A percentile compares a stretch with the other conserved stretches of the same genome.
Evolutionary conservation across 805 yeast genomes (phyloP).

Genomic region (Diddensiella transvaalensis): DNA sequence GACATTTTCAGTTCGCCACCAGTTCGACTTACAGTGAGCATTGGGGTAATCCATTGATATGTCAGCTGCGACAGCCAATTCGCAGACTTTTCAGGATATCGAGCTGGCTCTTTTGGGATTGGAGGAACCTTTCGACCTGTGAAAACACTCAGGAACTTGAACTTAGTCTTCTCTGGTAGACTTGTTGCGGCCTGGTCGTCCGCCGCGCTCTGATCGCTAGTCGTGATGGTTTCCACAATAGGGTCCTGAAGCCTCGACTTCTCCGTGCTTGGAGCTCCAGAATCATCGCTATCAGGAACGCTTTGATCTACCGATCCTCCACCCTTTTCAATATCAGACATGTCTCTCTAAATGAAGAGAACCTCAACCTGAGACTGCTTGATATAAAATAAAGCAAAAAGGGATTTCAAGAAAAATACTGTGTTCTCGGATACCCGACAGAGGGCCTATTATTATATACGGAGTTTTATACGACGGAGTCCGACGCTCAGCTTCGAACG

Average conservation of each 20-base stretch:
- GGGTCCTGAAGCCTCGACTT: neutral
- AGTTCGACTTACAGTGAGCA: conserved; percentile 21
- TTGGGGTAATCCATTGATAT: conserved; percentile 24
- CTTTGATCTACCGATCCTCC: too few species aligned
- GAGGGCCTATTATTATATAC: too few species aligned
- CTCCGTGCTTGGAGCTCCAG: neutral
- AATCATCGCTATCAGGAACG: too few species aligned
- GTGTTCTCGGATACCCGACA: too few species aligned
- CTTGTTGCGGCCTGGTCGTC: neutral
- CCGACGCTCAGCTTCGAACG: too few species aligned
- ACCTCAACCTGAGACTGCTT: too few species aligned
- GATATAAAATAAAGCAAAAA: too few species aligned
- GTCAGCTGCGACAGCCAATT: conserved; percentile 16
- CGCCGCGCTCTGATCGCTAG: neutral
- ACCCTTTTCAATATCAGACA: too few species aligned
- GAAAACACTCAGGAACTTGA: conserved; percentile 21
- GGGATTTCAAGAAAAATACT: too few species aligned
- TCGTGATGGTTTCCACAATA: neutral
- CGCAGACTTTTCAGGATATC: conserved; percentile 23
- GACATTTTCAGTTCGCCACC: neutral
- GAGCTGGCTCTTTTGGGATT: conserved; percentile 18
- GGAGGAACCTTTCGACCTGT: conserved; percentile 27
- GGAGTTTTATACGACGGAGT: too few species aligned
- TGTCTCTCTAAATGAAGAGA: too few species aligned
- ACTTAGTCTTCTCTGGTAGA: conserved; percentile 7